Conservation (phyloP, 208 protist species). For the Leptomonas pyrrhocoris region DNA sequence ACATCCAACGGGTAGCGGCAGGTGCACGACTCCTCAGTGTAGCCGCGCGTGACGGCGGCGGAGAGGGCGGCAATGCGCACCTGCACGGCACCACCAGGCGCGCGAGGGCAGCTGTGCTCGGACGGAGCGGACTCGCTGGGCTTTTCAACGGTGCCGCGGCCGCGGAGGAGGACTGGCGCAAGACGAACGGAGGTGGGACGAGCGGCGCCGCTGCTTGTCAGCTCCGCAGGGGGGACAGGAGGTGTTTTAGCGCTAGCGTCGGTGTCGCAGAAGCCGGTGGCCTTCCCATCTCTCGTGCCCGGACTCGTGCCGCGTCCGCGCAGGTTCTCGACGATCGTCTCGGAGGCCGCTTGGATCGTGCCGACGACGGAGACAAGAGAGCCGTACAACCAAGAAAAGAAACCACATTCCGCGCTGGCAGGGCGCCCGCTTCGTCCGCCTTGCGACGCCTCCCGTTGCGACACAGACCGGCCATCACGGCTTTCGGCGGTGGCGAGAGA, state of each 20-base stretch:
- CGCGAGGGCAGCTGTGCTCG: constrained; percentile 4
- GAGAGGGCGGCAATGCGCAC: constrained; percentile 43
- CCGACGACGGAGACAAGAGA: not conserved
- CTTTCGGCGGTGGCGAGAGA: not conserved
- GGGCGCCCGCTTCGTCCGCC: not conserved
- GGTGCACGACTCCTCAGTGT: constrained; percentile 27
- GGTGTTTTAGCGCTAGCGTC: too few relatives aligned
- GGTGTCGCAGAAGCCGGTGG: not conserved
- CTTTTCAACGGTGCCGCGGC: not conserved
- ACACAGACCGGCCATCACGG: not conserved
- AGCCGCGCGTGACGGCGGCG: constrained; percentile 30
- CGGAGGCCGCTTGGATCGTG: not conserved
- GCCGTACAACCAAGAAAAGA: not conserved
- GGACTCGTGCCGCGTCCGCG: constrained; percentile 13
- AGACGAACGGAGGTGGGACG: constrained; percentile 1
- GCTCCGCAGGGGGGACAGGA: not conserved
- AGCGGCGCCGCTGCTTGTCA: not conserved
- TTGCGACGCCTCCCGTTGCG: not conserved
- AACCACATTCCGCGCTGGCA: not conserved
- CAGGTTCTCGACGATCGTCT: not conserved
- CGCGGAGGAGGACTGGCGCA: not conserved
- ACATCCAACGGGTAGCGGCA: constrained; percentile 55
- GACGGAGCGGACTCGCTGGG: not conserved
- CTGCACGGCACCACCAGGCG: constrained; percentile 7
- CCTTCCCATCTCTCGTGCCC: not conserved